A percentile compares a stretch with the other conserved stretches of the same genome.
Conservation (phyloP, 1,139 yeast species). For the Scheffersomyces titani region DNA sequence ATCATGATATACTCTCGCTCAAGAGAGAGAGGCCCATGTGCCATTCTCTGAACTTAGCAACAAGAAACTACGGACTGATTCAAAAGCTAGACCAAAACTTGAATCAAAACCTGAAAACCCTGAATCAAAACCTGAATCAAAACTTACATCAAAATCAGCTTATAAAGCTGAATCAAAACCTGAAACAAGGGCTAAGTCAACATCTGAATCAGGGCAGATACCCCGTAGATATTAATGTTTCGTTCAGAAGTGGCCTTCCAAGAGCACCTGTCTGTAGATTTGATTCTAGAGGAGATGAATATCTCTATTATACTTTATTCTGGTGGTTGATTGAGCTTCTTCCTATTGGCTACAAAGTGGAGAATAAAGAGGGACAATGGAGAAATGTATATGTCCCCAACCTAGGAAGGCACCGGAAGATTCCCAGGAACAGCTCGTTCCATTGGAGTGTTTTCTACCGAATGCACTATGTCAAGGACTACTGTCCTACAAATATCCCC, state of each 20-base stretch:
- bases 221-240: not conserved
- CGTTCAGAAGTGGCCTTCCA: constrained; percentile 6
- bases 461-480: constrained; percentile 44
- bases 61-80: constrained; percentile 11
- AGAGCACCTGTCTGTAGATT: constrained; percentile 17
- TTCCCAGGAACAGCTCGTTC: constrained; percentile 47
- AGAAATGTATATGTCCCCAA: constrained; percentile 50
- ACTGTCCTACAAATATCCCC: constrained; percentile 49
- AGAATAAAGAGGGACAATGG: constrained; percentile 50
- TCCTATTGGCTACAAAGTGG: constrained; percentile 54
- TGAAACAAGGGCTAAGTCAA: constrained; percentile 3
- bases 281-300: constrained; percentile 37
- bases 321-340: constrained; percentile 68
- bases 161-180: constrained; percentile 5
- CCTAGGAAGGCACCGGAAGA: constrained; percentile 48
- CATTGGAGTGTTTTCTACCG: constrained; percentile 70
- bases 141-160: constrained; percentile 4
- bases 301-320: constrained; percentile 20
- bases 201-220: not conserved
- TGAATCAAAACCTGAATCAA: constrained; percentile 1
- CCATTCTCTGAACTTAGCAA: constrained; percentile 1
- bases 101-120: constrained; percentile 1
- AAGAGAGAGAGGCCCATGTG: constrained; percentile 2
- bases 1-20: constrained; percentile 47
- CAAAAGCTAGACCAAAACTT: constrained; percentile 6